Evolutionary conservation across 805 yeast species (phyloP), one percentile per base, ranked within the genome.

Genomic region (Candida maltosa): DNA sequence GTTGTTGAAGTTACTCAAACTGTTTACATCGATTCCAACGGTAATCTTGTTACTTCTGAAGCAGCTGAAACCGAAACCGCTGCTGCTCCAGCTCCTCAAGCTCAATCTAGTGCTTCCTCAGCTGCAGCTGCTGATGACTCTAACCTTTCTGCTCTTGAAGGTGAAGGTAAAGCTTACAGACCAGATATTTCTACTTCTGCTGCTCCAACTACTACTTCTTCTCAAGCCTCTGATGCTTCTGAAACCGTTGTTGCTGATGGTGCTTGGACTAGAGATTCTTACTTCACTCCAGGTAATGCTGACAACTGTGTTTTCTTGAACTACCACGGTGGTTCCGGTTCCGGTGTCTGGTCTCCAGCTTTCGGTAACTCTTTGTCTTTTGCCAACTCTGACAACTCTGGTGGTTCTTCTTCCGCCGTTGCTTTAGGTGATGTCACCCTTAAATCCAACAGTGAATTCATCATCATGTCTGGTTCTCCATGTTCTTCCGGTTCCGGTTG

Each of bases 361-460:
- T 88, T 86, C 65, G 98, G 98, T 66, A 84, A 84, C 79, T 89
- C 97, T 22, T 71, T 93, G 41, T 87, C 96, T 5, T 93, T 75
- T 65, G 78, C 83, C 51, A 86, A 78, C 53, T 49, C 85, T 6
- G 87, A 89, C 58, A 95, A 91, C 65, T 66, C 74, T 23, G 75
- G 80, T 35, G 84, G 82, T 47, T 81, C 96, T 11, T 61, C 83
- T 3, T 64, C 78, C 26, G 69, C 97, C 14, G 74, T 74, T 47
- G 80, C 82, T 21, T 72, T 93, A 44, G 70, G 65, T 31, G 89
- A 85, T 50, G 80, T 76, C 39, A 74, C 84, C 37, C 46, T 89
- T 46, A 71, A 62, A 26, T 86, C 96, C 35, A 76, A 87, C 69
- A 65, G 69, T 39, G 98, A 93, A 70, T 84, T 69, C 65, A 72